Evolutionary conservation across 2,329 filamentous ascomycete species (phyloP).

Genomic region (Daldinia sp.): DNA sequence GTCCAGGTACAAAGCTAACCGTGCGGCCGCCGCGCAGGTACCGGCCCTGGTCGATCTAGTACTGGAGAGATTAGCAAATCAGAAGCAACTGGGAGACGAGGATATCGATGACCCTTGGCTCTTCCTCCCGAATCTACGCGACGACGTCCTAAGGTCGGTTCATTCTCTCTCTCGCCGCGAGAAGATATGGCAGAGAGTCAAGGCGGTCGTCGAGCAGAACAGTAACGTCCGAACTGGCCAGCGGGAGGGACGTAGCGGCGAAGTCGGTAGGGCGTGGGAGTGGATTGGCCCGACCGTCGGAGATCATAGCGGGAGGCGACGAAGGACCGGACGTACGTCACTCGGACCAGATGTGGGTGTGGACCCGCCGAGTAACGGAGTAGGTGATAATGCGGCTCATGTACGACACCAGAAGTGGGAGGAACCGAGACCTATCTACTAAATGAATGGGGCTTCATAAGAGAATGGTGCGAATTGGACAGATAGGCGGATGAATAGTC

Average conservation of each 20-base stretch:
- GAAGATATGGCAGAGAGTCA: constrained; percentile 83
- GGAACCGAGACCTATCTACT: constrained; percentile 50
- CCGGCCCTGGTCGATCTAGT: constrained; percentile 86
- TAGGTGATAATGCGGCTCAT: not conserved
- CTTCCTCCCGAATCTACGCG: constrained; percentile 86
- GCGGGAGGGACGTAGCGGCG: constrained; percentile 71
- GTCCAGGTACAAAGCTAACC: constrained; percentile 67
- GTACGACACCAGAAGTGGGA: constrained; percentile 49
- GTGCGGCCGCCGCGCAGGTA: constrained; percentile 74
- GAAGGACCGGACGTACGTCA: constrained; percentile 63
- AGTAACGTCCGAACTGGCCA: constrained; percentile 84
- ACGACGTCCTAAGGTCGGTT: constrained; percentile 86
- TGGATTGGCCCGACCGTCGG: constrained; percentile 69
- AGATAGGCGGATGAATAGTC: not conserved
- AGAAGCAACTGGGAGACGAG: constrained; percentile 81
- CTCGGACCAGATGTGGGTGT: constrained; percentile 52
- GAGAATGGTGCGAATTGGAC: not conserved
- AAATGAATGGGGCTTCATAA: constrained; percentile 9
- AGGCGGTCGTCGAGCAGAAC: constrained; percentile 88
- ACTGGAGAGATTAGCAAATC: constrained; percentile 80
- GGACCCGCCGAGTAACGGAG: constrained; percentile 33
- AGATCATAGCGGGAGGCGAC: constrained; percentile 52
- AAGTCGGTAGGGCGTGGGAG: constrained; percentile 73
- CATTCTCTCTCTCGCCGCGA: constrained; percentile 80
- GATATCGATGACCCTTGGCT: constrained; percentile 78